phyloP scores from a whole-genome alignment of 345 rosid species.

The Arabis hirsuta region DNA sequence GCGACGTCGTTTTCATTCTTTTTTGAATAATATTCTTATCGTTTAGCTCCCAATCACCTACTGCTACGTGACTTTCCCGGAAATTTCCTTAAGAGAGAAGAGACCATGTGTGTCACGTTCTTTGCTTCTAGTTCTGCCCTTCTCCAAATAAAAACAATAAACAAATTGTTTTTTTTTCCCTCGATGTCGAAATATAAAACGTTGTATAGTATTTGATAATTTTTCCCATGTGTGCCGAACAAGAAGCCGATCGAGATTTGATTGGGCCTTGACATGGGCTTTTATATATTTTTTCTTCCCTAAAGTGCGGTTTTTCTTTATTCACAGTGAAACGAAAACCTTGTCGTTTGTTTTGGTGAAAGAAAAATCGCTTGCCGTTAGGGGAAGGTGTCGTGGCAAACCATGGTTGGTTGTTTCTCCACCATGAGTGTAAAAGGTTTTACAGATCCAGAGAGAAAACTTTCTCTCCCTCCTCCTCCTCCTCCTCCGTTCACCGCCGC shows the following conservation, averaged over 20 bases:
- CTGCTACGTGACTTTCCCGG: conserved; percentile 38
- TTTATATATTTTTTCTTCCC: background rate
- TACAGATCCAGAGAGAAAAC: background rate
- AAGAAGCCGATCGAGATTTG: background rate
- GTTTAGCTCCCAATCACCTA: conserved; percentile 21
- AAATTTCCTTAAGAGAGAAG: conserved; percentile 28
- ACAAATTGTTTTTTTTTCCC: background rate
- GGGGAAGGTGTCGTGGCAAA: conserved; percentile 9
- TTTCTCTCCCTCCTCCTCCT: background rate
- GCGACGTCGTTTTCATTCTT: conserved; percentile 32
- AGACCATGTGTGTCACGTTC: conserved; percentile 2
- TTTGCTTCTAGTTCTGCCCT: conserved; percentile 8
- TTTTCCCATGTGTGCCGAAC: no score
- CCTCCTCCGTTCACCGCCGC: conserved; percentile 28
- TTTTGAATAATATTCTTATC: conserved; percentile 5
- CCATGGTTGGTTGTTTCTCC: background rate
- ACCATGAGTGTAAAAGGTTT: background rate
- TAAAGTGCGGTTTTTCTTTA: background rate
- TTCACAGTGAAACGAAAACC: background rate
- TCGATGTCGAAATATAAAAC: background rate
- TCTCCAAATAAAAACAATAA: background rate
- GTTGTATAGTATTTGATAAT: no score
- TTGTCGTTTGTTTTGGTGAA: background rate
- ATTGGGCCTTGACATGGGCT: conserved; percentile 26
- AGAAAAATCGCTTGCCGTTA: conserved; percentile 25